phyloP scores from a whole-genome alignment of 306 rosid genomes.

The Quercus rubra region DNA sequence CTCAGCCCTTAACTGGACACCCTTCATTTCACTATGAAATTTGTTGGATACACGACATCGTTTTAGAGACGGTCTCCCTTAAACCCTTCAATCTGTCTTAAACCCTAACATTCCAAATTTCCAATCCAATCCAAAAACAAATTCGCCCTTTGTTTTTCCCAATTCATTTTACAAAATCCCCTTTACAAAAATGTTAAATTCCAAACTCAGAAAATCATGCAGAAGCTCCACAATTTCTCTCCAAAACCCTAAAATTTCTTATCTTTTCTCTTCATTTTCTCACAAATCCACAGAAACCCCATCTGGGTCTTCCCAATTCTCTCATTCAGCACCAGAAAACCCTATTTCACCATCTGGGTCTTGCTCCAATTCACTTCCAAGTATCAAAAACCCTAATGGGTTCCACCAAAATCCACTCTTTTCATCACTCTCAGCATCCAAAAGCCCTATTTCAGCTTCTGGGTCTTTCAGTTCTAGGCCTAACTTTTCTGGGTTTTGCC shows the following conservation, averaged over 20 bases:
- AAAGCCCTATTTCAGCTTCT: neutral
- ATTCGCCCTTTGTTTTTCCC: neutral
- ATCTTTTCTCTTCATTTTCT: slow-evolving; percentile 10
- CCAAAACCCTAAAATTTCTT: slow-evolving; percentile 1
- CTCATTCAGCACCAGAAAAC: slow-evolving; percentile 4
- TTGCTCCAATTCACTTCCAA: slow-evolving; percentile 16
- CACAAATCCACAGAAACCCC: slow-evolving; percentile 1
- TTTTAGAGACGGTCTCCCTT: neutral
- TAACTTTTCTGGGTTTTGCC: neutral
- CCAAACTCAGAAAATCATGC: slow-evolving; percentile 24
- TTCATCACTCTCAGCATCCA: neutral
- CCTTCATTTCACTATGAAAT: no score
- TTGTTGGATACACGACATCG: neutral
- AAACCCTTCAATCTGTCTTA: neutral
- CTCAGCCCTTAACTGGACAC: no score
- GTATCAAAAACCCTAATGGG: neutral
- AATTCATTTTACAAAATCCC: no score
- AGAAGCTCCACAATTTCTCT: slow-evolving; percentile 3
- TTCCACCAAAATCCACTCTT: slow-evolving; percentile 3
- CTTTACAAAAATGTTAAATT: slow-evolving; percentile 29
- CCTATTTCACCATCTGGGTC: neutral
- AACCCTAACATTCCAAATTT: slow-evolving; percentile 1
- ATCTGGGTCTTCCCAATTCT: slow-evolving; percentile 23
- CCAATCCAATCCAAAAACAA: neutral
- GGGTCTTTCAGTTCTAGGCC: neutral